These are phyloP conservation scores for Cladosporium cucumerinum DNA, from an alignment of 2,329 filamentous ascomycete species.

Conservation along the genomic window DNA sequence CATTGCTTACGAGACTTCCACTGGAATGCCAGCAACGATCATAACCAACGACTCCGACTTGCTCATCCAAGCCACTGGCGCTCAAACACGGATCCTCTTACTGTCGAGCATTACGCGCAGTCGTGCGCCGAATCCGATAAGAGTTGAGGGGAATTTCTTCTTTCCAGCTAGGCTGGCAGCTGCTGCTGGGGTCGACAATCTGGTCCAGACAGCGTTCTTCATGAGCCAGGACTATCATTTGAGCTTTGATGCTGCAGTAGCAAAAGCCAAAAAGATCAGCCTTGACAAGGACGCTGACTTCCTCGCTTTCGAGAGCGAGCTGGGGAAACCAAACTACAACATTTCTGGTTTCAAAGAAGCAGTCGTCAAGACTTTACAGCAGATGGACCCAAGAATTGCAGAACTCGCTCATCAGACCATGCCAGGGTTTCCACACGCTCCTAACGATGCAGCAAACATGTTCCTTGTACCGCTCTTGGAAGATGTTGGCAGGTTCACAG, in stretches of 20 bases:
- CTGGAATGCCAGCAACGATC: constrained; percentile 43
- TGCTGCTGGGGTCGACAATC: constrained; percentile 38
- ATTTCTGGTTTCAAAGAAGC: not conserved
- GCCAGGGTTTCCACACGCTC: constrained; percentile 19
- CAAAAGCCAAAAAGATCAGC: not conserved
- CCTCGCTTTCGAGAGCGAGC: constrained; percentile 17
- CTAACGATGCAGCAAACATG: constrained; percentile 41
- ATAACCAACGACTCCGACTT: constrained; percentile 88
- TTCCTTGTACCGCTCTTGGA: constrained; percentile 64
- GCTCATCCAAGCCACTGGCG: constrained; percentile 67
- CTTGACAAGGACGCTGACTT: not conserved
- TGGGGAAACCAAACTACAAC: constrained; percentile 15
- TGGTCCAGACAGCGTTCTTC: constrained; percentile 42
- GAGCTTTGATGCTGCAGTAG: constrained; percentile 24
- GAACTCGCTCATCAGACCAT: constrained; percentile 50
- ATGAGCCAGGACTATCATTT: constrained; percentile 35
- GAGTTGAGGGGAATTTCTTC: constrained; percentile 27
- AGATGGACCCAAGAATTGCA: constrained; percentile 46
- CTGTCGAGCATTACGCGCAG: constrained; percentile 40
- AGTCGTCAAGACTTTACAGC: constrained; percentile 18
- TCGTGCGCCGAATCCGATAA: constrained; percentile 53
- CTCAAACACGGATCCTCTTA: constrained; percentile 61
- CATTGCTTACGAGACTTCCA: constrained; percentile 43
- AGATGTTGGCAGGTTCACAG: constrained; percentile 41
- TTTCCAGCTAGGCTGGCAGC: constrained; percentile 45